Conservation (phyloP, 1,139 yeast genomes). For the Kluyveromyces sp. region DNA sequence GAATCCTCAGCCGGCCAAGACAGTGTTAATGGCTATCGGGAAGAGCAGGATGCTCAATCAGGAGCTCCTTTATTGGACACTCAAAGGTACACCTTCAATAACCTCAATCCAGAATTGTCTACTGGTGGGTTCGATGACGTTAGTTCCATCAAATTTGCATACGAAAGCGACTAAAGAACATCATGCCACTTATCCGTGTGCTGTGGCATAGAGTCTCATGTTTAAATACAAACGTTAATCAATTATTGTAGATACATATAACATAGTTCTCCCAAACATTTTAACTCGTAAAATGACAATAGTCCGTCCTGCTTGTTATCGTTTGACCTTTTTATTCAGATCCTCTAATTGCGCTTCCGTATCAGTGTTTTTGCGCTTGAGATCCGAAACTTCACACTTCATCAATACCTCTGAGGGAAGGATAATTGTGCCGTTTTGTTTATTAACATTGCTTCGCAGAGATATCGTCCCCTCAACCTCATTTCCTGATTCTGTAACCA, state of each 20-base stretch:
- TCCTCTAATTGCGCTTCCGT: slow-evolving; percentile 19
- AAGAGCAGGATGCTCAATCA: background rate
- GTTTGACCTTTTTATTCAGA: slow-evolving; percentile 15
- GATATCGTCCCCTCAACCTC: slow-evolving; percentile 2
- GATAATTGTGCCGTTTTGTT: slow-evolving; percentile 9
- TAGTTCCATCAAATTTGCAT: slow-evolving; percentile 1
- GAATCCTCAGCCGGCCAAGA: background rate
- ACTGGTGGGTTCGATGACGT: slow-evolving; percentile 6
- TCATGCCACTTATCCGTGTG: no score
- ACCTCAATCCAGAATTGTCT: slow-evolving; percentile 2
- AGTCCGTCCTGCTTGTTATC: slow-evolving; percentile 3
- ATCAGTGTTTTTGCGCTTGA: slow-evolving; percentile 20
- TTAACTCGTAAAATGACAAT: background rate
- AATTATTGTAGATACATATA: background rate
- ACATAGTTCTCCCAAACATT: no score
- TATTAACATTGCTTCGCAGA: slow-evolving; percentile 3
- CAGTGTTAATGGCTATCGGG: background rate
- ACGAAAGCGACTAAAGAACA: slow-evolving; percentile 2
- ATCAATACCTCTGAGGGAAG: slow-evolving; percentile 12
- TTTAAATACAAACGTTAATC: no score
- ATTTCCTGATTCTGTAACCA: slow-evolving; percentile 6
- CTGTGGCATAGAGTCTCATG: no score
- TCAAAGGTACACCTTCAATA: slow-evolving; percentile 1
- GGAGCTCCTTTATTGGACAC: background rate
- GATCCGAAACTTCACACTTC: slow-evolving; percentile 11